These are phyloP conservation scores for Phytopythium vexans DNA, from an alignment of 352 stramenopile species.

Conservation along the genomic window DNA sequence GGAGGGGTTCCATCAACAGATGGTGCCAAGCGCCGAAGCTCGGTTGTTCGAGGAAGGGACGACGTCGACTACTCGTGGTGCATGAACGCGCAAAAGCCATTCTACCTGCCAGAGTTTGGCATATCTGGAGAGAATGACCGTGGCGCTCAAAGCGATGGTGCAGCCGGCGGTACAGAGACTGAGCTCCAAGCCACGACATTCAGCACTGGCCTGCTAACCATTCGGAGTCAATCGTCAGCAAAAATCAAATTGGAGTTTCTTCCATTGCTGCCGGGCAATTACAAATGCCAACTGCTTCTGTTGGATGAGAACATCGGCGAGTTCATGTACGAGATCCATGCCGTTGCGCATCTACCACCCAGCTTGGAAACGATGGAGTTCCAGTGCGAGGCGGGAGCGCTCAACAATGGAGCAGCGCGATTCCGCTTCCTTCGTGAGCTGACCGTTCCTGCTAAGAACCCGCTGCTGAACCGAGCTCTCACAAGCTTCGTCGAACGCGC, in stretches of 20 bases:
- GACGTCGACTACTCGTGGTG: slow-evolving; percentile 62
- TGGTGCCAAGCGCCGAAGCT: neutral
- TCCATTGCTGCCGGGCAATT: slow-evolving; percentile 83
- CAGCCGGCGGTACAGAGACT: neutral
- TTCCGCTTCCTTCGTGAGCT: slow-evolving; percentile 74
- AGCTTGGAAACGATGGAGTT: slow-evolving; percentile 80
- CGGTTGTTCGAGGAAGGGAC: slow-evolving; percentile 5
- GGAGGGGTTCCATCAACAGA: neutral
- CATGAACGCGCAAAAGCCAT: slow-evolving; percentile 59
- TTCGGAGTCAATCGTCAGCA: slow-evolving; percentile 48
- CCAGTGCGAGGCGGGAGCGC: slow-evolving; percentile 48
- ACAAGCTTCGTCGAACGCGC: slow-evolving; percentile 59
- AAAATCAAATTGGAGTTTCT: slow-evolving; percentile 89
- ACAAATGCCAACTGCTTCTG: slow-evolving; percentile 89
- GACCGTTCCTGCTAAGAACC: slow-evolving; percentile 80
- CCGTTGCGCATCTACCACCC: slow-evolving; percentile 69
- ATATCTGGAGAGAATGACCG: slow-evolving; percentile 13
- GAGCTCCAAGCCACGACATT: slow-evolving; percentile 3
- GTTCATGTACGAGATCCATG: slow-evolving; percentile 91
- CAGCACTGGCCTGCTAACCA: slow-evolving; percentile 7
- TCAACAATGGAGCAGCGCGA: slow-evolving; percentile 5
- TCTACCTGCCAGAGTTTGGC: slow-evolving; percentile 68
- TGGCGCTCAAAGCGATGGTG: neutral
- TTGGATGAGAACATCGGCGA: slow-evolving; percentile 92
- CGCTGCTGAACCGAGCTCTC: slow-evolving; percentile 69